These are phyloP conservation scores for Epichloe typhina DNA, from an alignment of 2,329 filamentous ascomycete genomes.

Conservation along the genomic window DNA sequence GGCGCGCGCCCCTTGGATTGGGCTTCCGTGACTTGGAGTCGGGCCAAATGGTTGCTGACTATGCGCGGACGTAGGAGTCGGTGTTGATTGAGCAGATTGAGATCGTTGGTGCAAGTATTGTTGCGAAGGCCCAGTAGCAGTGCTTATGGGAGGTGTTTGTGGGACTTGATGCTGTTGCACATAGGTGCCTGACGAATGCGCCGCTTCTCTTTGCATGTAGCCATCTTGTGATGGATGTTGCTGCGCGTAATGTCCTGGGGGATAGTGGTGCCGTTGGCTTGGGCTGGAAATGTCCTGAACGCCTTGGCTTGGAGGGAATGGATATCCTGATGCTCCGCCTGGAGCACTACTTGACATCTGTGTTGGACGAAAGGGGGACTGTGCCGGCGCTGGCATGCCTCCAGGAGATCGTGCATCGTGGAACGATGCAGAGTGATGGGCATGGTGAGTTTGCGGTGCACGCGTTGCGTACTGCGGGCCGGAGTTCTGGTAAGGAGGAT, in stretches of 20 bases:
- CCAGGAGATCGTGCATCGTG: slow-evolving; percentile 39
- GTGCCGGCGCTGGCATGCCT: slow-evolving; percentile 20
- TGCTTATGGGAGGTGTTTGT: slow-evolving; percentile 37
- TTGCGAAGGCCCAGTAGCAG: slow-evolving; percentile 23
- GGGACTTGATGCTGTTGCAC: slow-evolving; percentile 29
- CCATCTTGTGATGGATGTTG: slow-evolving; percentile 29
- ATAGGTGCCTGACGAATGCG: slow-evolving; percentile 26
- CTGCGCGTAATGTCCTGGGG: slow-evolving; percentile 28
- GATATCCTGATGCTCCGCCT: slow-evolving; percentile 31
- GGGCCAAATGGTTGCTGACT: slow-evolving; percentile 41
- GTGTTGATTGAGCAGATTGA: slow-evolving; percentile 43
- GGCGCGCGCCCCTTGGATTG: slow-evolving; percentile 31
- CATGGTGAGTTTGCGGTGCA: slow-evolving; percentile 26
- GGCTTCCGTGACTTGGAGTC: slow-evolving; percentile 40
- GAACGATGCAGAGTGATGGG: slow-evolving; percentile 26
- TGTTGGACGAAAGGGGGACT: slow-evolving; percentile 33
- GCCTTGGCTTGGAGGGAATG: slow-evolving; percentile 33
- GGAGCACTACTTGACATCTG: slow-evolving; percentile 28
- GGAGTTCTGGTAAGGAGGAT: slow-evolving; percentile 25
- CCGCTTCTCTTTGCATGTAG: slow-evolving; percentile 28
- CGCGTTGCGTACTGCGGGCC: slow-evolving; percentile 28
- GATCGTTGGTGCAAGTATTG: slow-evolving; percentile 35
- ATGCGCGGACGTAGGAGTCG: slow-evolving; percentile 50
- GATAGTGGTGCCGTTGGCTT: slow-evolving; percentile 38
- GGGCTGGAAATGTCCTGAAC: slow-evolving; percentile 34